Percentiles rank a stretch among this genome's conserved stretches.
phyloP scores from a whole-genome alignment of 345 rosid species.

The Citropsis articulata region DNA sequence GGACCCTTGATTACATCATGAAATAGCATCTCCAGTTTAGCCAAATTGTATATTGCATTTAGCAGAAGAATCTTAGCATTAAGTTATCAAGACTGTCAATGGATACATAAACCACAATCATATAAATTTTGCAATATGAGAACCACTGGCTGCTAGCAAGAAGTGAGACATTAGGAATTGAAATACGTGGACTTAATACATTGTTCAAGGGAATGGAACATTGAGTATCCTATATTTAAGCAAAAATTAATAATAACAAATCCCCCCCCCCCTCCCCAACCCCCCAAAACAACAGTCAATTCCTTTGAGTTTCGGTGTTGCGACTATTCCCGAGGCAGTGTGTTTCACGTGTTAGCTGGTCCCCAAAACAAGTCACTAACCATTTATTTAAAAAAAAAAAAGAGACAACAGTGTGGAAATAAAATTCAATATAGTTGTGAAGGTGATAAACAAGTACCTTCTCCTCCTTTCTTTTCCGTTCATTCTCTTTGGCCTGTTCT shows the following conservation, averaged over 20 bases:
- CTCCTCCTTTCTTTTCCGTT: constrained; percentile 92
- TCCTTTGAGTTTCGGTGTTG: background rate
- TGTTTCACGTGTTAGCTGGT: background rate
- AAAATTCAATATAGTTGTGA: background rate
- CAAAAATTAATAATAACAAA: background rate
- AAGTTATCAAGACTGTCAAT: background rate
- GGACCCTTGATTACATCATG: background rate
- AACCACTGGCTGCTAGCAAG: background rate
- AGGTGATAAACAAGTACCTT: constrained; percentile 44
- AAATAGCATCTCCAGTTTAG: background rate
- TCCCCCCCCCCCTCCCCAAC: background rate
- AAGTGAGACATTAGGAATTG: background rate
- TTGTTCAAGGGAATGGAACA: background rate
- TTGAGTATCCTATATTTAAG: background rate
- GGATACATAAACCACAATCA: background rate
- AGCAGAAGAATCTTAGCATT: background rate
- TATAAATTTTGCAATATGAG: background rate
- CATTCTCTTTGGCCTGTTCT: constrained; percentile 94
- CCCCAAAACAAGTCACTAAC: background rate
- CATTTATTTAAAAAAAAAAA: background rate
- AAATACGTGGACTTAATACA: no score
- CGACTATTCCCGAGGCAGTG: background rate
- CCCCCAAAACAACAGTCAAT: no score
- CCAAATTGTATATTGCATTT: background rate
- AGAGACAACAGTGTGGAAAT: background rate